Evolutionary conservation across 2,329 filamentous ascomycete genomes (phyloP), one percentile per base, ranked within the genome.

Genomic region (Cladophialophora psammophila): DNA sequence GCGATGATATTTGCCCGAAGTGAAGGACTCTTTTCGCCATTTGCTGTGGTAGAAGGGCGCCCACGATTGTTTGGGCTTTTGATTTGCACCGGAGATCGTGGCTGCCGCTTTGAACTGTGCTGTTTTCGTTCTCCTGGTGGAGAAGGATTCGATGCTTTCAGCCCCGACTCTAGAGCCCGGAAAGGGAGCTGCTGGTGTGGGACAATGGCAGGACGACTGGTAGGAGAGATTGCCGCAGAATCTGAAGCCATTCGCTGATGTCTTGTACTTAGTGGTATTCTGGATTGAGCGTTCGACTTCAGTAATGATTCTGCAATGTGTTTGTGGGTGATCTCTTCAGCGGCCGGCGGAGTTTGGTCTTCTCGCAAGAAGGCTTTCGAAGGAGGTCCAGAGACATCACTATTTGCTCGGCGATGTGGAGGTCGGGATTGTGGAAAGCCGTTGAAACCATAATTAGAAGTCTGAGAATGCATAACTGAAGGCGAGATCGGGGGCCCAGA

Each of bases 1-100:
- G 87, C 83, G 65, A 90, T 86, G 71, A 95, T 91, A 76, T 91
- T 92, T 45, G 91, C 91, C 72, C 90, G 89, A 12, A 95, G 83
- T 59, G 87, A 85, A 53, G 83, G 80, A 72, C 84, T 88, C 73
- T 83, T 86, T 68, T 82, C 85, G 32, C 77, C 75, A 59, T 76
- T 72, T 77, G 73, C 70, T 73, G 69, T 73, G 76, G 70, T 69
- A 73, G 72, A 72, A 74, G 60, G 73, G 73, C 59, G 75, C 73
- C 76, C 77, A 66, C 74, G 77, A 69, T 75, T 77, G 64, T 72
- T 76, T 69, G 76, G 80, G 61, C 77, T 74, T 57, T 74, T 76
- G 58, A 77, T 74, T 36, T 75, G 68, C 67, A 75, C 74, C 55
- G 75, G 73, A 62, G 74, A 67, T 57, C 74, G 69, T 59, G 68